phyloP scores from a whole-genome alignment of 108 stramenopile species.

The Parmales sp. region DNA sequence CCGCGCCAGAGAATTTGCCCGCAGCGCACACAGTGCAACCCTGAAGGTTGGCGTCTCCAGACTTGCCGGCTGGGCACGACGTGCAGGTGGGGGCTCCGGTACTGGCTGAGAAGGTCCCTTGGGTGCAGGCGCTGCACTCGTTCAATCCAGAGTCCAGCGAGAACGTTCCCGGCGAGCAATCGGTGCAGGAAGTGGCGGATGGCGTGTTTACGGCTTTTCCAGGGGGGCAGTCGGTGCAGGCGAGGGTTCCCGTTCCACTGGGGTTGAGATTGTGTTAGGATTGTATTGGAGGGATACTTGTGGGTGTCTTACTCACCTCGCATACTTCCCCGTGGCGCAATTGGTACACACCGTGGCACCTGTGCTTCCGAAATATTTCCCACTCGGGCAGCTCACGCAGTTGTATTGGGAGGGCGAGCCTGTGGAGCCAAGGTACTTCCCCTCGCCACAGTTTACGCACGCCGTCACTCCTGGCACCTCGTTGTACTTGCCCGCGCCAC shows the following conservation, averaged over 20 bases:
- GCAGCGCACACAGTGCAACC: no score
- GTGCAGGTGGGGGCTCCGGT: not conserved
- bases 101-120: not conserved
- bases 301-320: not conserved
- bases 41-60: no score
- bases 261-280: no score
- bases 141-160: not conserved
- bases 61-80: slow-evolving; percentile 7
- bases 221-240: not conserved
- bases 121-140: not conserved
- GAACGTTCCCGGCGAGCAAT: not conserved
- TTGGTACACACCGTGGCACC: not conserved
- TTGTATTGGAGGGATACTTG: not conserved
- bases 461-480: not conserved
- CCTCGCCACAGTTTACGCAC: not conserved
- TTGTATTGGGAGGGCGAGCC: no score
- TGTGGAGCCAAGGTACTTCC: no score
- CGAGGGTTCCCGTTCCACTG: not conserved
- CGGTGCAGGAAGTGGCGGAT: not conserved
- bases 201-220: not conserved
- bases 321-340: not conserved
- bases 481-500: not conserved
- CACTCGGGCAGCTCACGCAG: no score
- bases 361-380: not conserved
- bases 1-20: no score